Base-by-base conservation (phyloP, 1,139 yeast genomes). In the Saccharomyces hybrid region DNA sequence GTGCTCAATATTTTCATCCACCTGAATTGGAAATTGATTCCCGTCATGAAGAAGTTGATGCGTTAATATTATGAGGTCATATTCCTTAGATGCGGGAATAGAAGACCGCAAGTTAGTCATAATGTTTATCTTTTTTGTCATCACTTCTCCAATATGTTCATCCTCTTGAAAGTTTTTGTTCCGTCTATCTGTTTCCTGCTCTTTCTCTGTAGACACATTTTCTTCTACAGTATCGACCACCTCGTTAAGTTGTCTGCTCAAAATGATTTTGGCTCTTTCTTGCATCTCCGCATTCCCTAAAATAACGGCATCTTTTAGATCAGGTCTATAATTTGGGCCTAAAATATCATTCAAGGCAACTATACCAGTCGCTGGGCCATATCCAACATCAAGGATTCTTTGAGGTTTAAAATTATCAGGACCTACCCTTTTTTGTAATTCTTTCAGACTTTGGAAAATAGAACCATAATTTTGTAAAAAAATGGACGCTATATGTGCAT, bases 291-390 rank as follows among this genome's bases (percentile, higher is more conserved):
- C 74, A 56, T 86, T 79, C 1, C 97, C 96, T 25, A 84, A 75
- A 20, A 91, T 78, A 41, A 86, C 87, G 0, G 88, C 83, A 52
- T 88, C 89, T 63, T 88, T 88, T 16, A 74, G 75, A 23, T 72
- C 74, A 0, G 96, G 93, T 25, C 73, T 71, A 73, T 80, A 84
- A 0, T 72, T 74, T 3, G 76, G 77, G 0, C 88, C 90, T 83
- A 88, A 80, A 0, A 90, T 66, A 62, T 90, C 97, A 66, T 90
- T 88, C 56, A 90, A 74, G 0, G 96, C 99, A 8, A 91, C 75
- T 75, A 93, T 84, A 1, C 97, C 98, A 0, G 95, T 86, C 0
- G 93, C 95, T 0, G 99, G 98, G 0, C 99, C 99, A 66, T 80
- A 84, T 0, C 97, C 95, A 6, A 89, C 80, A 63, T 89, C 96